A percentile compares a stretch with the other conserved stretches of the same genome.
These are phyloP conservation scores for Podospora fimiseda DNA, from an alignment of 495 filamentous ascomycete genomes.

Conservation along the genomic window DNA sequence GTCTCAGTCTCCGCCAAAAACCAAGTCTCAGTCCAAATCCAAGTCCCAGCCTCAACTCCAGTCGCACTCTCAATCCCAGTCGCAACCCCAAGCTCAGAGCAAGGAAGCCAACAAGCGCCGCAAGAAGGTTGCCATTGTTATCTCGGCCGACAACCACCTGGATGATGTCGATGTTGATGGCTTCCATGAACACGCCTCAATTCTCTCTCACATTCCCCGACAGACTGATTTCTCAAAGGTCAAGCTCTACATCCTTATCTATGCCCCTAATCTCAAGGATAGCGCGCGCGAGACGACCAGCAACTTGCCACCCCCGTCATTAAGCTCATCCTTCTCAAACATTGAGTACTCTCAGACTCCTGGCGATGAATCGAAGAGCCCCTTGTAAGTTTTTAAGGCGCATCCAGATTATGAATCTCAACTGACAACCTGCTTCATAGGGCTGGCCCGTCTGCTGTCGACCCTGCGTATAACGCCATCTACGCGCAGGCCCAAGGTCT, in stretches of 20 bases:
- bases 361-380: constrained; percentile 54
- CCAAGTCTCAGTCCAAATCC: neutral
- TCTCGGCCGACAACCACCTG: constrained; percentile 64
- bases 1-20: neutral
- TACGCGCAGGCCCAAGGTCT: constrained; percentile 68
- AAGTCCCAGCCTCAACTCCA: neutral
- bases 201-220: constrained; percentile 79
- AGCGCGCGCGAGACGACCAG: constrained; percentile 43
- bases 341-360: constrained; percentile 72
- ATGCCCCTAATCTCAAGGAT: constrained; percentile 72
- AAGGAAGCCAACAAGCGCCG: constrained; percentile 42
- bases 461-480: constrained; percentile 63
- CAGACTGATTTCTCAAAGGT: constrained; percentile 60
- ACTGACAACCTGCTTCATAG: constrained; percentile 15
- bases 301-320: constrained; percentile 51
- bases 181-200: constrained; percentile 78
- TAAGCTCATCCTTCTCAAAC: constrained; percentile 83
- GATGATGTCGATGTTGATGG: constrained; percentile 54
- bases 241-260: constrained; percentile 81
- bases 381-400: constrained; percentile 39
- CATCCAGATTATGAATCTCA: too few relatives aligned
- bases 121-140: constrained; percentile 76
- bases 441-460: constrained; percentile 28
- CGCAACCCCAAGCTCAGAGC: constrained; percentile 3
- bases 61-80: constrained; percentile 1